phyloP scores from a whole-genome alignment of 192 early-diverging fungal genomes.

The Coemansia sp. region DNA sequence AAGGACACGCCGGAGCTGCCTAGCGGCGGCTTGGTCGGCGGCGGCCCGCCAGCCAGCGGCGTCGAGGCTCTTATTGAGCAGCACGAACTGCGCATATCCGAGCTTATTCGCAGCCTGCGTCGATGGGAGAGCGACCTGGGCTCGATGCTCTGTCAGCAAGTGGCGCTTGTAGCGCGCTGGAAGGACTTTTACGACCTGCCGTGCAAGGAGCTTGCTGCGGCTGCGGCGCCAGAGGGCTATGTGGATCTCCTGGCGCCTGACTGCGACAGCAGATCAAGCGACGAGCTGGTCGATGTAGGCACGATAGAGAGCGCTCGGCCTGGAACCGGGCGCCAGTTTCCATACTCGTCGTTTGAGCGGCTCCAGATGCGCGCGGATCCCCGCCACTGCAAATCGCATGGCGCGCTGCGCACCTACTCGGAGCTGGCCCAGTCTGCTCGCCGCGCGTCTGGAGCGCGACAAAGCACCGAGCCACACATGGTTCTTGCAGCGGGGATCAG shows the following conservation, averaged over 20 bases:
- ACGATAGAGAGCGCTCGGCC: not conserved
- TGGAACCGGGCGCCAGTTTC: not conserved
- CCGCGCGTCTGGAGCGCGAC: not conserved
- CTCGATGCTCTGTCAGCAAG: slow-evolving; percentile 38
- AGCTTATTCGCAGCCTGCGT: slow-evolving; percentile 32
- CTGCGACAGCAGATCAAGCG: slow-evolving; percentile 7
- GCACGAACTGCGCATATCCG: slow-evolving; percentile 44
- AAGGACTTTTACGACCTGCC: slow-evolving; percentile 28
- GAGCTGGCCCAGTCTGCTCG: not conserved
- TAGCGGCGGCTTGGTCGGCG: not conserved
- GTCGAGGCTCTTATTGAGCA: slow-evolving; percentile 48
- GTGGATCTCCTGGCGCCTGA: slow-evolving; percentile 1
- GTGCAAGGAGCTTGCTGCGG: not conserved
- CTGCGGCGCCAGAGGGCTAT: not conserved
- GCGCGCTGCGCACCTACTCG: slow-evolving; percentile 9
- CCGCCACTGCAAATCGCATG: slow-evolving; percentile 27
- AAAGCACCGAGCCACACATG: slow-evolving; percentile 2
- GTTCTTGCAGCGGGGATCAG: not conserved
- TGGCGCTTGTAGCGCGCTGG: slow-evolving; percentile 44
- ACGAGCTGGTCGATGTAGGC: not conserved
- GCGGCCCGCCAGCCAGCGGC: slow-evolving; percentile 20
- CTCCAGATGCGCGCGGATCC: slow-evolving; percentile 5
- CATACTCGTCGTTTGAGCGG: slow-evolving; percentile 5
- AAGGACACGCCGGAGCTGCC: slow-evolving; percentile 13
- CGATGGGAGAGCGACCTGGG: slow-evolving; percentile 45